A percentile compares a stretch with the other conserved stretches of the same genome.
Conservation (phyloP, 768 basidiomycete genomes). For the Cyclocybe cylindracea region DNA sequence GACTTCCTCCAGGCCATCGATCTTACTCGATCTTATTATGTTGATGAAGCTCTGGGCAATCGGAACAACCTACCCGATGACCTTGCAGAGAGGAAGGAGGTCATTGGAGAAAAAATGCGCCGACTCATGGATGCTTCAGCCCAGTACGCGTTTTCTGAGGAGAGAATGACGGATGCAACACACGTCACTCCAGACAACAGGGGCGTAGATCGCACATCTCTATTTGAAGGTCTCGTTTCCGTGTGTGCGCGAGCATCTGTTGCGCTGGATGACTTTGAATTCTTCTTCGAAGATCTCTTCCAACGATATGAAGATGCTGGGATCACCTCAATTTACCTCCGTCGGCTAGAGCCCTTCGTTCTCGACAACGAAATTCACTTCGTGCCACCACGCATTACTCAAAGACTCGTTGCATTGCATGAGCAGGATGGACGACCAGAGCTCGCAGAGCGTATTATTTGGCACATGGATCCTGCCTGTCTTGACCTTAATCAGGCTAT, state of each 20-base stretch:
- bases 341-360: conserved; percentile 80
- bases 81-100: conserved; percentile 49
- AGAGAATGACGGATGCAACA: conserved; percentile 88
- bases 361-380: conserved; percentile 69
- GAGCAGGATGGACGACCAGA: conserved; percentile 71
- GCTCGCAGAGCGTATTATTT: conserved; percentile 85
- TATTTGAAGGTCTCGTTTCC: conserved; percentile 87
- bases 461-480: conserved; percentile 91
- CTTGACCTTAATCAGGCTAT: conserved; percentile 95
- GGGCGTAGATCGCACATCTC: conserved; percentile 87
- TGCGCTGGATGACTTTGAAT: conserved; percentile 77
- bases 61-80: conserved; percentile 82
- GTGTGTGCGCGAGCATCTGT: conserved; percentile 80
- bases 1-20: conserved; percentile 92
- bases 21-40: conserved; percentile 78
- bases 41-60: conserved; percentile 80
- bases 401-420: conserved; percentile 78
- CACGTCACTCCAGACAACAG: conserved; percentile 80
- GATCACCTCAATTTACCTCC: conserved; percentile 83
- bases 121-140: conserved; percentile 88
- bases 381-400: conserved; percentile 87
- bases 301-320: conserved; percentile 85
- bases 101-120: conserved; percentile 75
- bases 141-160: conserved; percentile 91
- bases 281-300: conserved; percentile 92